A percentile compares a stretch with the other conserved stretches of the same genome.
phyloP scores from a whole-genome alignment of 2,329 filamentous ascomycete species.

The Fusarium solani-melongenae region DNA sequence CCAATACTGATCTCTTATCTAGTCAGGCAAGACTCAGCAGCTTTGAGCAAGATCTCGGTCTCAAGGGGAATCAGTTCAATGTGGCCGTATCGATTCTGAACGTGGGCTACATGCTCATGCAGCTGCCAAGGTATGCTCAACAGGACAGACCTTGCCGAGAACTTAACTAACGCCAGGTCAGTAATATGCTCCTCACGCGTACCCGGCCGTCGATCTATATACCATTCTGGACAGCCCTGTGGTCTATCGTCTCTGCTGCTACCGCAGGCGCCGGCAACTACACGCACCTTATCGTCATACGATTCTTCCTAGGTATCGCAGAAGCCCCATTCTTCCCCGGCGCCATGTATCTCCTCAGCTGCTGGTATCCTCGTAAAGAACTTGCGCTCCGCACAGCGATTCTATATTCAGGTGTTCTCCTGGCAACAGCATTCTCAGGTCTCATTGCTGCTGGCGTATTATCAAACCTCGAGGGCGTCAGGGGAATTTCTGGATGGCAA shows the following conservation, averaged over 20 bases:
- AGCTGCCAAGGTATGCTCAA: not conserved
- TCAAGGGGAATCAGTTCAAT: not conserved
- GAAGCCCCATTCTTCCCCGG: conserved; percentile 47
- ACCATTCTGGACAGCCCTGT: conserved; percentile 47
- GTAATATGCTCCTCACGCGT: not conserved
- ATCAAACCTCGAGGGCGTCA: conserved; percentile 44
- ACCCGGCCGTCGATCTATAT: conserved; percentile 22
- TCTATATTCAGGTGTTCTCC: conserved; percentile 36
- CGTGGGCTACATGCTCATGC: not conserved
- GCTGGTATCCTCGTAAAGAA: conserved; percentile 43
- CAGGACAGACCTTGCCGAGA: not conserved
- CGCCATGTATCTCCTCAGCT: conserved; percentile 25
- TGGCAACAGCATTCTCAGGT: conserved; percentile 37
- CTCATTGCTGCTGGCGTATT: conserved; percentile 43
- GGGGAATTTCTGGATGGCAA: conserved; percentile 67
- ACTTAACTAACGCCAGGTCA: not conserved
- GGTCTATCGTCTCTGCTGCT: conserved; percentile 57
- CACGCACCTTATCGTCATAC: conserved; percentile 46
- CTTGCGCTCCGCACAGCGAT: conserved; percentile 37
- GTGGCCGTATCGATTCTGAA: not conserved
- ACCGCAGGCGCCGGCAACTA: conserved; percentile 50
- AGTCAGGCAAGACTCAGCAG: not conserved
- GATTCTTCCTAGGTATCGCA: conserved; percentile 50
- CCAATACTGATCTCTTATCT: not conserved
- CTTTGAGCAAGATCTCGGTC: not conserved